Conservation (phyloP, 176 grass and related monocot genomes). For the Pontederia crassipes region DNA sequence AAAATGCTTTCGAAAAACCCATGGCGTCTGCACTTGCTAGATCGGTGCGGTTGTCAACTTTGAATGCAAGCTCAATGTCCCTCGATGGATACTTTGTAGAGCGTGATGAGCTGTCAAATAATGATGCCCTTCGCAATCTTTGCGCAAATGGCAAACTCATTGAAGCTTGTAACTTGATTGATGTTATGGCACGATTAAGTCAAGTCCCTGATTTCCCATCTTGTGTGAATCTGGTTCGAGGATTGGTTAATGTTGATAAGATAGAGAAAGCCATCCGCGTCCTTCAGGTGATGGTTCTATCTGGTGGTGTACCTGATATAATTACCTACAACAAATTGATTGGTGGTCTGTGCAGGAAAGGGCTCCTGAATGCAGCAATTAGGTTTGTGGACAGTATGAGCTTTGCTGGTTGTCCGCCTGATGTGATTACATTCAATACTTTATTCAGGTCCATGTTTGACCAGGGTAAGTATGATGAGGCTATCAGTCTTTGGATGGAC, state of each 20-base stretch:
- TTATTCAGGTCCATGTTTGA: constrained; percentile 63
- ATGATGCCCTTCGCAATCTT: constrained; percentile 30
- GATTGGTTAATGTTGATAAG: constrained; percentile 44
- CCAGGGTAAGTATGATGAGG: constrained; percentile 36
- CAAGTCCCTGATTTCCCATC: constrained; percentile 46
- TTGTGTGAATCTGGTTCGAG: constrained; percentile 47
- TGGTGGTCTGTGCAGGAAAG: constrained; percentile 32
- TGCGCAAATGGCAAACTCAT: constrained; percentile 51
- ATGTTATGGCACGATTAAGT: constrained; percentile 55
- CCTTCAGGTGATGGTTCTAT: constrained; percentile 52
- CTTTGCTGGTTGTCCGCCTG: constrained; percentile 39
- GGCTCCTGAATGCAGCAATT: constrained; percentile 39
- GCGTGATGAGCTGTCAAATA: constrained; percentile 31
- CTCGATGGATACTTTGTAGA: constrained; percentile 21
- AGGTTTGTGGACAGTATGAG: constrained; percentile 40
- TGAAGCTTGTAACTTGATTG: constrained; percentile 42
- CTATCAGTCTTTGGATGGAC: constrained; percentile 54
- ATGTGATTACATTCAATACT: constrained; percentile 66
- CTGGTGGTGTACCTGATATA: constrained; percentile 51
- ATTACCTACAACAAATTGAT: constrained; percentile 74
- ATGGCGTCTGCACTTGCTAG: neutral
- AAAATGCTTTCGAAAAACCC: neutral
- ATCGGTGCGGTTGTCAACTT: constrained; percentile 12
- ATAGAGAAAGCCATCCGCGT: constrained; percentile 37
- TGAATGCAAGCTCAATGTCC: constrained; percentile 8